phyloP scores from a whole-genome alignment of 1,139 yeast genomes.

The Debaryomyces sp. region DNA sequence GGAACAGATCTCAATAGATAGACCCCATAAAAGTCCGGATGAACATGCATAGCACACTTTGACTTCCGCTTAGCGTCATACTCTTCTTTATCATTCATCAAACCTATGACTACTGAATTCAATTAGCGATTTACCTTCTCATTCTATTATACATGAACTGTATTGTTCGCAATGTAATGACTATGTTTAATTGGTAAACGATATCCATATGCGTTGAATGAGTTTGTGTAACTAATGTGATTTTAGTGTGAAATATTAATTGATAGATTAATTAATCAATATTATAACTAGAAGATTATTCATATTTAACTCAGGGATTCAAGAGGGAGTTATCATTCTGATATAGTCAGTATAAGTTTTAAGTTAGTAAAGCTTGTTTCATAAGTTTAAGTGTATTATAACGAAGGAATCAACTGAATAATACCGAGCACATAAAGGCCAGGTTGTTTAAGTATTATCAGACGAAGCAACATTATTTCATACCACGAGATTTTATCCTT shows the following conservation, averaged over 20 bases:
- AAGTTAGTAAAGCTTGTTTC: neutral
- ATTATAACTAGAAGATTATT: neutral
- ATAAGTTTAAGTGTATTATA: neutral
- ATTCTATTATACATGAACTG: neutral
- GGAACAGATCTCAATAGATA: slow-evolving; percentile 63
- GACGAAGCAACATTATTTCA: neutral
- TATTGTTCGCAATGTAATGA: neutral
- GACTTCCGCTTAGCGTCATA: neutral
- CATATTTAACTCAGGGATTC: neutral
- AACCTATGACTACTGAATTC: neutral
- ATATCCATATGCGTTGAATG: neutral
- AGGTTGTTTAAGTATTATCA: neutral
- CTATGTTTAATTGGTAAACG: neutral
- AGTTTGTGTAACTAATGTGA: slow-evolving; percentile 1
- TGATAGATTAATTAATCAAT: neutral
- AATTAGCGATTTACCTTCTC: neutral
- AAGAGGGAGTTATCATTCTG: neutral
- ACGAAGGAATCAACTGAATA: neutral
- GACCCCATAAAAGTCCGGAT: slow-evolving; percentile 62
- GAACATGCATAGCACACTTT: slow-evolving; percentile 12
- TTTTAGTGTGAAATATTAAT: slow-evolving; percentile 1
- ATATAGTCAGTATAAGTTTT: neutral
- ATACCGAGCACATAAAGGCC: neutral
- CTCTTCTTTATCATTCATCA: neutral
- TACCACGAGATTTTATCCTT: neutral